Percentiles rank a stretch among this genome's conserved stretches.
Conservation (phyloP, 2,329 filamentous ascomycete genomes). For the Atkinsonella texensis region DNA sequence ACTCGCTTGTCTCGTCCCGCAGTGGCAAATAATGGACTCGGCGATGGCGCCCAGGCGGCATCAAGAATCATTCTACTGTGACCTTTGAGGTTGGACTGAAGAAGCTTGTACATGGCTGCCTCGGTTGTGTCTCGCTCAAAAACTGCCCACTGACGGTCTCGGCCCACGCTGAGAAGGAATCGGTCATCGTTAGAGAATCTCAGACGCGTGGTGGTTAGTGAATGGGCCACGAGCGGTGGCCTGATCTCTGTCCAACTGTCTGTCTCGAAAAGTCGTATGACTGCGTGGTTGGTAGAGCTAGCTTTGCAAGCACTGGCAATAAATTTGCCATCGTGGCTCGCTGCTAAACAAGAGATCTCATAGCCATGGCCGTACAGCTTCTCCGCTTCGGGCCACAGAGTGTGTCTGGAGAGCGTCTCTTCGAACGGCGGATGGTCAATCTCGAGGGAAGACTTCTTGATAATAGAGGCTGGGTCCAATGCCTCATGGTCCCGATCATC, state of each 20-base stretch:
- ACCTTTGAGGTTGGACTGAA: conserved; percentile 64
- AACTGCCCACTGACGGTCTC: conserved; percentile 84
- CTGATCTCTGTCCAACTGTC: conserved; percentile 76
- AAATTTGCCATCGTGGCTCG: conserved; percentile 59
- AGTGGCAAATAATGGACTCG: conserved; percentile 58
- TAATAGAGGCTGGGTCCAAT: conserved; percentile 40
- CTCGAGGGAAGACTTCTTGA: conserved; percentile 50
- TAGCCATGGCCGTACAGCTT: conserved; percentile 98
- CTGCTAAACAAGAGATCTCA: conserved; percentile 80
- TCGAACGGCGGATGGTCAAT: conserved; percentile 71
- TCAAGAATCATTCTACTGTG: conserved; percentile 90
- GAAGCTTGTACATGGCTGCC: conserved; percentile 38
- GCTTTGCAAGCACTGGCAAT: conserved; percentile 90
- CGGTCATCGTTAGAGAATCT: conserved; percentile 65
- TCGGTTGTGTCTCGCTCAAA: conserved; percentile 44
- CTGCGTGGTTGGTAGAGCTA: conserved; percentile 84
- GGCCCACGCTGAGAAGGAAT: conserved; percentile 74
- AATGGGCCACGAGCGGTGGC: conserved; percentile 73
- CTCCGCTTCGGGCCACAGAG: conserved; percentile 90
- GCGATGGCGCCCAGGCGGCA: conserved; percentile 63
- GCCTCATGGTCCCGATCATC: conserved; percentile 40
- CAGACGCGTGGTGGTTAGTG: conserved; percentile 72
- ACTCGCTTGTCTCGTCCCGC: conserved; percentile 82
- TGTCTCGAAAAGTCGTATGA: conserved; percentile 85
- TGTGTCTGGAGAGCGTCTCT: conserved; percentile 78